These are phyloP conservation scores for Austroboletus novae-zelandiae DNA, from an alignment of 1,284 basidiomycete species.

Conservation along the genomic window DNA sequence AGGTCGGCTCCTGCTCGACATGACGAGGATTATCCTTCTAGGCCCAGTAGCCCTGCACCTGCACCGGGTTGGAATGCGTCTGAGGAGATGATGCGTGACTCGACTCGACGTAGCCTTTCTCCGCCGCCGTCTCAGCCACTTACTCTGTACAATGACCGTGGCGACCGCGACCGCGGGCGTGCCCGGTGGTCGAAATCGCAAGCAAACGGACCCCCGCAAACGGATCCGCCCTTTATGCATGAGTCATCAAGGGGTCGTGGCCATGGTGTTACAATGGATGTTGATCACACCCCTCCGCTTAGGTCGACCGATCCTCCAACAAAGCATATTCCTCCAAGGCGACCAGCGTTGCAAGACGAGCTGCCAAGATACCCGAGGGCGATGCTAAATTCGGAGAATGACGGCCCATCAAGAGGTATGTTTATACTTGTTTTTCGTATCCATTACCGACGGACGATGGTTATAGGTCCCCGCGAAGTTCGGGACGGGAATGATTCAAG, in stretches of 20 bases:
- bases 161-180: constrained; percentile 19
- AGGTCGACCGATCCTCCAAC: constrained; percentile 22
- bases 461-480: constrained; percentile 19
- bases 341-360: constrained; percentile 23
- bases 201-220: constrained; percentile 8
- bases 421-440: not conserved
- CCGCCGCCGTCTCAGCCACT: constrained; percentile 8
- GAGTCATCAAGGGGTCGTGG: constrained; percentile 24
- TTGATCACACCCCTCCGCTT: constrained; percentile 26
- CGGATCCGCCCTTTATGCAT: constrained; percentile 15
- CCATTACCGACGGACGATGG: not conserved
- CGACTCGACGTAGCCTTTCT: constrained; percentile 12
- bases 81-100: constrained; percentile 7
- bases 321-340: constrained; percentile 16
- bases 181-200: constrained; percentile 16
- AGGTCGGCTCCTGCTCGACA: constrained; percentile 16
- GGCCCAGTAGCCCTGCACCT: not conserved
- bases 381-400: constrained; percentile 33
- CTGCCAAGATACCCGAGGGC: constrained; percentile 40
- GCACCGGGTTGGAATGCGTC: constrained; percentile 2
- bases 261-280: constrained; percentile 25
- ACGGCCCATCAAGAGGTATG: constrained; percentile 19
- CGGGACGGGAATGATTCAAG: constrained; percentile 24
- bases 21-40: constrained; percentile 6
- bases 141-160: constrained; percentile 8